Conservation (phyloP, 345 rosid genomes). For the Acer yangbiense region DNA sequence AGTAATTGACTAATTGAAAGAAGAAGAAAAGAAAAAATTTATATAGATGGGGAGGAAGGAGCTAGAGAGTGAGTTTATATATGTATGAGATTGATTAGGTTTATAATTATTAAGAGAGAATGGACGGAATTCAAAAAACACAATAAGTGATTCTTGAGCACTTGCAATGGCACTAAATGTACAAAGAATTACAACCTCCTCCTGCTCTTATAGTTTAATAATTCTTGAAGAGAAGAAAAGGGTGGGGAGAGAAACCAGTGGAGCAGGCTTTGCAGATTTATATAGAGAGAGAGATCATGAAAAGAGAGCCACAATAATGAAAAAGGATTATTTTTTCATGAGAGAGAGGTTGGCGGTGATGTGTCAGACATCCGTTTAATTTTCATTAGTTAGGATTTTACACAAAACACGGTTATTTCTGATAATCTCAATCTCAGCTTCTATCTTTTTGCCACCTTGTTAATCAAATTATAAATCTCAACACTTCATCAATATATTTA, state of each 20-base stretch:
- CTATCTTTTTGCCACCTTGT: background rate
- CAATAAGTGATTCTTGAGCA: conserved; percentile 46
- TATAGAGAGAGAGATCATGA: conserved; percentile 9
- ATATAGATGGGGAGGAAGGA: background rate
- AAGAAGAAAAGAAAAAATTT: background rate
- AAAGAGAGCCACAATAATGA: background rate
- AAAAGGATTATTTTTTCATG: conserved; percentile 8
- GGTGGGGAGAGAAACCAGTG: conserved; percentile 21
- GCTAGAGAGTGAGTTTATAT: conserved; percentile 10
- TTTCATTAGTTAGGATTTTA: too few relatives aligned
- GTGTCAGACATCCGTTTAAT: background rate
- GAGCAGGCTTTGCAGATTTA: conserved; percentile 40
- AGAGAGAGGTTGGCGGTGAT: background rate
- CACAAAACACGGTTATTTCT: too few relatives aligned
- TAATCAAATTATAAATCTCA: too few relatives aligned
- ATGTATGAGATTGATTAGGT: conserved; percentile 2
- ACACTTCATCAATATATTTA: too few relatives aligned
- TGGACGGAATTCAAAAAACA: conserved; percentile 27
- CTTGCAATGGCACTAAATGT: conserved; percentile 49
- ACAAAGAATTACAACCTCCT: conserved; percentile 7
- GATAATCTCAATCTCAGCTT: background rate
- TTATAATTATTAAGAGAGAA: conserved; percentile 1
- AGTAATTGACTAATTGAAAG: background rate
- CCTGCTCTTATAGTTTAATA: conserved; percentile 14
- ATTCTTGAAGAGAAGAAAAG: background rate